These are phyloP conservation scores for Ustilago cynodontis DNA, from an alignment of 1,284 basidiomycete genomes.

Conservation along the genomic window DNA sequence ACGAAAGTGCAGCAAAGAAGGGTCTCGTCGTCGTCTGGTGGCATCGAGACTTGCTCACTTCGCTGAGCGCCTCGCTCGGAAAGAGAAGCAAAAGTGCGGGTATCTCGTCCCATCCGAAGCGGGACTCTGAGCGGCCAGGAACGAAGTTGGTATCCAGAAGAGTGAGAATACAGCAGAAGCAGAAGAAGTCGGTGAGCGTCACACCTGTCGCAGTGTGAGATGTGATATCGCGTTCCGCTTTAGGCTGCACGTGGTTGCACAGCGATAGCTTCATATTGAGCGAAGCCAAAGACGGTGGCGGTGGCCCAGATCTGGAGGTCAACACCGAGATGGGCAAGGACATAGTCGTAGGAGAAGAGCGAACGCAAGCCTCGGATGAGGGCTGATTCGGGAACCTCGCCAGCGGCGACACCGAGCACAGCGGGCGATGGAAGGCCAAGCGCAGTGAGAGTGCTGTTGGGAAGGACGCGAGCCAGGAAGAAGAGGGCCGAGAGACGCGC, in stretches of 20 bases:
- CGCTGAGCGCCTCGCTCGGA: background rate
- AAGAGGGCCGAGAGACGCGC: conserved; percentile 57
- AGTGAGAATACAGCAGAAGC: conserved; percentile 21
- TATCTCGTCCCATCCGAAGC: conserved; percentile 28
- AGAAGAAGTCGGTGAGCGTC: background rate
- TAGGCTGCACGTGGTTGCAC: conserved; percentile 46
- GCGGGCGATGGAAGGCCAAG: conserved; percentile 37
- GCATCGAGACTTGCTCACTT: background rate
- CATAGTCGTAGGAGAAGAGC: conserved; percentile 52
- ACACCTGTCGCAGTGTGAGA: background rate
- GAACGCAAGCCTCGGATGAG: conserved; percentile 33
- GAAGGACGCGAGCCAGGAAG: conserved; percentile 45
- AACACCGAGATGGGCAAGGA: conserved; percentile 42
- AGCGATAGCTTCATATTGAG: conserved; percentile 55
- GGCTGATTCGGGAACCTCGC: conserved; percentile 45
- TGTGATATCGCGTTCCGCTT: background rate
- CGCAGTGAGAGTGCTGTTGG: conserved; percentile 40
- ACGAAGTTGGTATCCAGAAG: conserved; percentile 10
- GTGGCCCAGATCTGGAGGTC: conserved; percentile 57
- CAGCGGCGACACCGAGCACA: conserved; percentile 56
- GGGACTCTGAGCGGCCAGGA: conserved; percentile 2
- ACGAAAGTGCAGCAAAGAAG: background rate
- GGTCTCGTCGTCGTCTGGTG: background rate
- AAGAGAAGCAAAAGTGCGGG: conserved; percentile 14
- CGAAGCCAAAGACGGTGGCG: conserved; percentile 51